phyloP scores from a whole-genome alignment of 1,284 basidiomycete genomes.

The Tilletia setariae region DNA sequence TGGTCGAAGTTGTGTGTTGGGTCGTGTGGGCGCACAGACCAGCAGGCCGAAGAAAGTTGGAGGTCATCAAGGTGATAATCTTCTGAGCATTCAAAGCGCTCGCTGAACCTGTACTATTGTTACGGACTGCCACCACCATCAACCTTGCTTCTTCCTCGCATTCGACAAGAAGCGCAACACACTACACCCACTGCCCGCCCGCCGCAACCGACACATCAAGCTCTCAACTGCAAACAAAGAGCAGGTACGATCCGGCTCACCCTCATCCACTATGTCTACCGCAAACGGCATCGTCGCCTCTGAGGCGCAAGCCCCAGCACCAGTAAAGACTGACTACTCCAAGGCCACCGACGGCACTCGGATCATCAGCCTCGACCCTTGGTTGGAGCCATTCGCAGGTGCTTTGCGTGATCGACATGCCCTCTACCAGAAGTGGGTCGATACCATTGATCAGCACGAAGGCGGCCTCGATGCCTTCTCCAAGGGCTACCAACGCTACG shows the following conservation, averaged over 20 bases:
- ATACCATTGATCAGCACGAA: conserved; percentile 37
- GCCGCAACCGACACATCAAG: too few species aligned
- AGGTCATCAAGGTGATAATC: too few species aligned
- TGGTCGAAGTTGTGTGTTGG: too few species aligned
- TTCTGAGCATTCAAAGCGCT: too few species aligned
- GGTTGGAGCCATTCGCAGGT: conserved; percentile 46
- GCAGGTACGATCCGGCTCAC: neutral
- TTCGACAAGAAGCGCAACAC: too few species aligned
- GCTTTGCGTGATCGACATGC: conserved; percentile 39
- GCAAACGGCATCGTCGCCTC: conserved; percentile 10
- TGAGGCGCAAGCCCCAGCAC: conserved; percentile 15
- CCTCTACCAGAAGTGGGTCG: conserved; percentile 35
- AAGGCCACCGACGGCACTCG: conserved; percentile 45
- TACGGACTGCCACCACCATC: too few species aligned
- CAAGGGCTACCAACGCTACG: conserved; percentile 70
- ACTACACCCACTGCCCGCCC: too few species aligned
- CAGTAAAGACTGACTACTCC: conserved; percentile 36
- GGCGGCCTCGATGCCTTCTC: conserved; percentile 81
- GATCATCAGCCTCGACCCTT: conserved; percentile 45
- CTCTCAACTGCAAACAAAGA: too few species aligned
- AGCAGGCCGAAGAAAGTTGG: too few species aligned
- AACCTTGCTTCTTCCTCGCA: too few species aligned
- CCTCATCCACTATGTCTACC: conserved; percentile 5
- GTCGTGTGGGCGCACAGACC: too few species aligned
- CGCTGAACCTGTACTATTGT: too few species aligned